Percentiles rank a stretch among this genome's conserved stretches.
Evolutionary conservation across 2,329 filamentous ascomycete genomes (phyloP).

Genomic region (Seiridium unicorne): DNA sequence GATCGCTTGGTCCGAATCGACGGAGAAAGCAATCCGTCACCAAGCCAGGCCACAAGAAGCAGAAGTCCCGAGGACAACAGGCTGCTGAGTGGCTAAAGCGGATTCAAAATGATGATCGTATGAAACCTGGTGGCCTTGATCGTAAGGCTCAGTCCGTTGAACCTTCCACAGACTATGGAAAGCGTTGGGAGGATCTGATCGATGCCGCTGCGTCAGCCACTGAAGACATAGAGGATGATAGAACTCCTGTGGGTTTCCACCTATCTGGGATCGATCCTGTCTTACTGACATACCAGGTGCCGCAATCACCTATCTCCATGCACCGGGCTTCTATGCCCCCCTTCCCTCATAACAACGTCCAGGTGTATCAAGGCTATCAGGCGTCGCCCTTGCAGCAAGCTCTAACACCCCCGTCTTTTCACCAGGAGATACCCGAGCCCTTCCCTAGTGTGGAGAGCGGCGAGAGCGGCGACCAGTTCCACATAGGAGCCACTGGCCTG

Average conservation of each 20-base stretch:
- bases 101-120: conserved; percentile 60
- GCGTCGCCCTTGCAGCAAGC: conserved; percentile 89
- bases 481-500: conserved; percentile 65
- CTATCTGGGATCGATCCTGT: conserved; percentile 32
- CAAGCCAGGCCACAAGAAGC: conserved; percentile 79
- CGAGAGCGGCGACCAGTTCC: conserved; percentile 69
- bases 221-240: conserved; percentile 85
- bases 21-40: conserved; percentile 85
- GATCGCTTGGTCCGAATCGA: conserved; percentile 67
- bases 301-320: conserved; percentile 63
- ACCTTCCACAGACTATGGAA: conserved; percentile 77
- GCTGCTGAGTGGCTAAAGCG: conserved; percentile 65
- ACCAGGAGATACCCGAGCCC: conserved; percentile 67
- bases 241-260: conserved; percentile 71
- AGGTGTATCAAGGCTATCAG: conserved; percentile 70
- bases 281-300: conserved; percentile 54
- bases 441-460: conserved; percentile 88
- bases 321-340: conserved; percentile 62
- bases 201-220: conserved; percentile 90
- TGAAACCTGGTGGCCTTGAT: conserved; percentile 66
- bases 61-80: conserved; percentile 63
- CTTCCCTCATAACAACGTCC: conserved; percentile 48
- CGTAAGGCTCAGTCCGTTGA: conserved; percentile 86
- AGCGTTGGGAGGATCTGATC: conserved; percentile 94
- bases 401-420: conserved; percentile 77